Base-by-base conservation (phyloP, 768 basidiomycete species). In the Leccinum rimulosum region DNA sequence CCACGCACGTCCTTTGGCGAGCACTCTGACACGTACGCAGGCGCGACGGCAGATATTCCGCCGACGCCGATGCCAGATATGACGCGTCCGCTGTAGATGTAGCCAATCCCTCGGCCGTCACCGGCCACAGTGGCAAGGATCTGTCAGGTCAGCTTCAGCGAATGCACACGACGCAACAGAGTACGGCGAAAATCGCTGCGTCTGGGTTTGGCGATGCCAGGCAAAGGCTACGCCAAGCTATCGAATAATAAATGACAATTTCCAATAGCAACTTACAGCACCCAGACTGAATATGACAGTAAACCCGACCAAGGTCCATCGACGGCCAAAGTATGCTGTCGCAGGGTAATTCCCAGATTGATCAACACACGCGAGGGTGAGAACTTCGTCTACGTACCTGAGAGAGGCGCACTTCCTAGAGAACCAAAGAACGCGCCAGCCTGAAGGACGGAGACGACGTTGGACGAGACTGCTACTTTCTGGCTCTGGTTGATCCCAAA, bases 361-460 rank as follows among this genome's bases (percentile, higher is more conserved):
- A 43, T 63, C 22, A 61, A 35, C 19, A 43, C 25, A 43, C 17
- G 17, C 15, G 30, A 17, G 50, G 31, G 22, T 15, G 15, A 28
- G 27, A 9, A 51, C 50, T 47, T 40, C 9, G 74, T 79, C 52
- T 56, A 90, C 78, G 51, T 58, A 89, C 89, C 75, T 11, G 89
- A 89, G 48, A 89, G 66, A 0, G 87, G 87, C 1, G 88, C 87
- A 63, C 85, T 87, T 10, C 82, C 81, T 6, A 95, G 70, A 14
- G 92, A 89, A 58, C 93, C 93, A 67, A 94, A 94, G 80, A 94
- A 93, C 1, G 91, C 90, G 12, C 91, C 91, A 4, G 86, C 90
- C 69, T 94, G 93, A 9, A 95, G 79, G 4, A 94, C 89, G 3
- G 93, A 91, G 17, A 95, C 93, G 47, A 95, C 87, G 63, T 90